A percentile compares a stretch with the other conserved stretches of the same genome.
phyloP scores from a whole-genome alignment of 78 protist genomes.

The Salpingoeca rosetta region DNA sequence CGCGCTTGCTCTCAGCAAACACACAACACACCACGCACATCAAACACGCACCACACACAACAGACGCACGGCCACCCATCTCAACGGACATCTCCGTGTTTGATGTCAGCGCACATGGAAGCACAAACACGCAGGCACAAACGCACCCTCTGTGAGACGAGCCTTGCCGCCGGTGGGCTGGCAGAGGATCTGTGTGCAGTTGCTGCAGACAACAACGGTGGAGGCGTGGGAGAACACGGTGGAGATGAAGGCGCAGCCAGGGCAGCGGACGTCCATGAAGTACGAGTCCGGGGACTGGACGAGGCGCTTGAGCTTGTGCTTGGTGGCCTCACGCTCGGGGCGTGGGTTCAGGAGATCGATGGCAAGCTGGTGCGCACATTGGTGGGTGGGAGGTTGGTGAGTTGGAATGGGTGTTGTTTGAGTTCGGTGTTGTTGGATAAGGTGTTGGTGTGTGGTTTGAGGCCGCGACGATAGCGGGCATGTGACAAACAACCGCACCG shows the following conservation, averaged over 20 bases:
- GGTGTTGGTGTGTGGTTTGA: not conserved
- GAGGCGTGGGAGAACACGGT: slow-evolving; percentile 85
- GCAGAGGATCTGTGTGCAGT: slow-evolving; percentile 89
- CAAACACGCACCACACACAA: no score
- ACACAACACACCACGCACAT: no score
- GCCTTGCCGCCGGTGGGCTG: slow-evolving; percentile 98
- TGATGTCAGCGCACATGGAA: no score
- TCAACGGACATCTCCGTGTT: no score
- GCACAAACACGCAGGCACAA: not conserved
- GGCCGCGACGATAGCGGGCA: not conserved
- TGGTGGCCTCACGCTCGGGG: slow-evolving; percentile 60
- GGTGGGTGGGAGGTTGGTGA: no score
- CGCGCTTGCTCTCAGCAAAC: no score
- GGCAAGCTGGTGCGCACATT: slow-evolving; percentile 8
- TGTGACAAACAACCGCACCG: not conserved
- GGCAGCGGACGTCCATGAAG: slow-evolving; percentile 98
- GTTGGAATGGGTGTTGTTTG: no score
- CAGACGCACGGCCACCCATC: no score
- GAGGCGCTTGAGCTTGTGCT: slow-evolving; percentile 95
- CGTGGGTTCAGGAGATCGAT: slow-evolving; percentile 87
- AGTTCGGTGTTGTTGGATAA: not conserved
- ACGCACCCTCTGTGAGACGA: slow-evolving; percentile 82
- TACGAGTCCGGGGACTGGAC: slow-evolving; percentile 95
- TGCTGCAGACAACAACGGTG: slow-evolving; percentile 89
- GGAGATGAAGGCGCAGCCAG: slow-evolving; percentile 62